Evolutionary conservation across 495 filamentous ascomycete species (phyloP).

Genomic region (Penicillium cinerascens): DNA sequence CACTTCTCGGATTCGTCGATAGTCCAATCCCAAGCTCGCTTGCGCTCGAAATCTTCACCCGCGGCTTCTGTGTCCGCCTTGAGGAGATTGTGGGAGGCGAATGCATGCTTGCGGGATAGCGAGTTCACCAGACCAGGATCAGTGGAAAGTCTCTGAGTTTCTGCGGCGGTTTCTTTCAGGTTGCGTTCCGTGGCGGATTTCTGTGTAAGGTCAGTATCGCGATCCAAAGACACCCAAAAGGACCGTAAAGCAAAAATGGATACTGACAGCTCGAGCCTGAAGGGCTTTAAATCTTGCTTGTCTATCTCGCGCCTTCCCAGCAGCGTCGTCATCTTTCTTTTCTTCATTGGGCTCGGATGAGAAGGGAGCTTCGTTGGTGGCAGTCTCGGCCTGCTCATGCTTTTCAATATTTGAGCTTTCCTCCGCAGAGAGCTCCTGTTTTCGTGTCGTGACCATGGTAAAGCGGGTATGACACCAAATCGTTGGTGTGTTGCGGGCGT

Average conservation of each 20-base stretch:
- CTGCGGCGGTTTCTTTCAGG: slow-evolving; percentile 76
- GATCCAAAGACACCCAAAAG: not conserved
- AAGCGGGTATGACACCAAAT: not conserved
- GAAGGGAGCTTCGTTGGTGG: slow-evolving; percentile 4
- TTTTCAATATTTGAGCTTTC: slow-evolving; percentile 9
- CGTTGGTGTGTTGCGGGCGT: not conserved
- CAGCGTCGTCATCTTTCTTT: slow-evolving; percentile 27
- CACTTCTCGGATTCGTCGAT: slow-evolving; percentile 88
- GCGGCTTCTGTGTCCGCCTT: slow-evolving; percentile 82
- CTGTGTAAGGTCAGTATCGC: slow-evolving; percentile 28
- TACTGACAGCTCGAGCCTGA: slow-evolving; percentile 66
- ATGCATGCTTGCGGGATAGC: slow-evolving; percentile 73
- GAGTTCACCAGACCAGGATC: slow-evolving; percentile 70
- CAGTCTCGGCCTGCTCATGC: slow-evolving; percentile 8
- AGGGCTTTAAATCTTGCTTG: slow-evolving; percentile 71
- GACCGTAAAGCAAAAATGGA: not conserved
- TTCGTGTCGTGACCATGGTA: slow-evolving; percentile 17
- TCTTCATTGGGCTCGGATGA: slow-evolving; percentile 10
- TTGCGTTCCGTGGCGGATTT: slow-evolving; percentile 75
- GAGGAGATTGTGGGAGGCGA: slow-evolving; percentile 87
- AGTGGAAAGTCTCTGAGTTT: slow-evolving; percentile 73
- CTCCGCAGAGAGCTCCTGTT: slow-evolving; percentile 7
- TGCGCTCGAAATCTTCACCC: slow-evolving; percentile 93
- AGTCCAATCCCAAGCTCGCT: slow-evolving; percentile 98
- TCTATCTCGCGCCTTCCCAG: slow-evolving; percentile 33